Conservation (phyloP, 148 eudicot genomes). For the Silene uniflora region DNA sequence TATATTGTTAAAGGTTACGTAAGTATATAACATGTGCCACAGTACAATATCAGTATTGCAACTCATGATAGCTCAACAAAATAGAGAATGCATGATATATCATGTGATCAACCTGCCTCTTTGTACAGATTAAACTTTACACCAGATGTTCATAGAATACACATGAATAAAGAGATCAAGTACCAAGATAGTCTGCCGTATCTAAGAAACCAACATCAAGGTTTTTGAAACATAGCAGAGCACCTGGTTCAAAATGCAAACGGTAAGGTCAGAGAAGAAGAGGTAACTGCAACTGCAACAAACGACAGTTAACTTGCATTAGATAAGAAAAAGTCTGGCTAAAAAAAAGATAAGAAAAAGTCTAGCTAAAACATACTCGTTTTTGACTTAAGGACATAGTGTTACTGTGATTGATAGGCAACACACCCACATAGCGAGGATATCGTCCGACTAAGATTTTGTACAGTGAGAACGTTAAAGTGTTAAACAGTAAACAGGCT, state of each 20-base stretch:
- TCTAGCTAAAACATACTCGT: background rate
- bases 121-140: background rate
- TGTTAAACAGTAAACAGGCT: background rate
- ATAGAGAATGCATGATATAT: background rate
- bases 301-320: background rate
- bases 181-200: conserved; percentile 68
- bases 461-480: background rate
- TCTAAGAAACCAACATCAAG: conserved; percentile 58
- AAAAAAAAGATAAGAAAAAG: background rate
- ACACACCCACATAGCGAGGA: background rate
- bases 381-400: background rate
- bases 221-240: conserved; percentile 40
- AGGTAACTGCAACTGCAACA: background rate
- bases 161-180: conserved; percentile 4
- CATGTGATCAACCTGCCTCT: background rate
- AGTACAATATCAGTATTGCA: background rate
- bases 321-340: background rate
- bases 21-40: background rate
- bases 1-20: background rate
- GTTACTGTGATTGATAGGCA: background rate
- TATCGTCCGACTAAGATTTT: background rate
- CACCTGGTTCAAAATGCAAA: conserved; percentile 40
- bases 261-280: conserved; percentile 2
- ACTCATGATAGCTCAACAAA: background rate
- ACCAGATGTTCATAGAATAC: background rate